These are phyloP conservation scores for Mycena maculata DNA, from an alignment of 768 basidiomycete genomes.

Conservation along the genomic window DNA sequence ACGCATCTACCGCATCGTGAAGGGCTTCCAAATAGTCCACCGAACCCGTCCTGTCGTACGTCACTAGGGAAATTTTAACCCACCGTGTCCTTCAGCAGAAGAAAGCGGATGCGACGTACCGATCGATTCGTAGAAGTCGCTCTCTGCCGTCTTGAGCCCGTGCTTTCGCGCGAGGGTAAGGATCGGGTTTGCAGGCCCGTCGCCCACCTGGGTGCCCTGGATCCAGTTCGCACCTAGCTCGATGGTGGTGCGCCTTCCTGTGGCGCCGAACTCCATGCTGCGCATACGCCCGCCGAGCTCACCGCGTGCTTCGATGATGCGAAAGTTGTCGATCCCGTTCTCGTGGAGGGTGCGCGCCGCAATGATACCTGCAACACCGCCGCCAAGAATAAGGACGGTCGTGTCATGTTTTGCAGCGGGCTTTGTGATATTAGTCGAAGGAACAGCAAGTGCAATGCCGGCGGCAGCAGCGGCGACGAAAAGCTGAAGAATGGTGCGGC, in stretches of 20 bases:
- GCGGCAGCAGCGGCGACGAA: too few species aligned
- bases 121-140: conserved; percentile 55
- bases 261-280: conserved; percentile 55
- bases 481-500: too few species aligned
- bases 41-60: conserved; percentile 63
- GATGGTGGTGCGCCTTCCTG: conserved; percentile 50
- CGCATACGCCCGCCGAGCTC: conserved; percentile 74
- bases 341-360: conserved; percentile 70
- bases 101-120: conserved; percentile 54
- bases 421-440: too few species aligned
- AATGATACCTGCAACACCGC: conserved; percentile 73
- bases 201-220: conserved; percentile 58
- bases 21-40: conserved; percentile 62
- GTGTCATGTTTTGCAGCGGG: neutral
- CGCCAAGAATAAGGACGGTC: conserved; percentile 69
- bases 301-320: conserved; percentile 68
- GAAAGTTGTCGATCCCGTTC: conserved; percentile 65
- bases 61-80: conserved; percentile 31
- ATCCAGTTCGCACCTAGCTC: conserved; percentile 76
- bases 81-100: too few species aligned
- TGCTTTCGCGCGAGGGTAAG: conserved; percentile 68
- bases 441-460: too few species aligned
- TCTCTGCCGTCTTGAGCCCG: conserved; percentile 57
- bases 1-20: conserved; percentile 53
- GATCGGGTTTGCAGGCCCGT: conserved; percentile 70